phyloP scores from a whole-genome alignment of 2,329 filamentous ascomycete genomes.

The Elsinoe fawcettii region DNA sequence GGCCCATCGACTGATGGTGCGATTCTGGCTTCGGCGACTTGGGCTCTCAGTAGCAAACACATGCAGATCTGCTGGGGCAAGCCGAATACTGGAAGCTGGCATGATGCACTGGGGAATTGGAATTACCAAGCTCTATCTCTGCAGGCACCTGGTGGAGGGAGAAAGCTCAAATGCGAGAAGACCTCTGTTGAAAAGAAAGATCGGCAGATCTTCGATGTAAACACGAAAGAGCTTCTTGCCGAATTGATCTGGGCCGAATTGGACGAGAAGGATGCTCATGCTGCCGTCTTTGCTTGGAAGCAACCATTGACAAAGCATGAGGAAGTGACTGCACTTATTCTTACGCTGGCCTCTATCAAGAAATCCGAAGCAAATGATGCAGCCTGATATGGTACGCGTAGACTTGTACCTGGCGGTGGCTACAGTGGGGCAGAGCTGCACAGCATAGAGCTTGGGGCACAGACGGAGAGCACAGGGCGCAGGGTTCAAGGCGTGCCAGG shows the following conservation, averaged over 20 bases:
- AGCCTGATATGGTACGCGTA: background rate
- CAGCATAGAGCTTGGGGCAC: background rate
- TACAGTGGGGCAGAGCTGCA: background rate
- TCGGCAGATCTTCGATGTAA: background rate
- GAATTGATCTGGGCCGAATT: background rate
- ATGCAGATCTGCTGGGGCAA: conserved; percentile 7
- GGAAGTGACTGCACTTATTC: background rate
- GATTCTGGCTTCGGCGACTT: background rate
- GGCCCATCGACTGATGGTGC: background rate
- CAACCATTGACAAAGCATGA: background rate
- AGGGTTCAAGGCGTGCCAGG: background rate
- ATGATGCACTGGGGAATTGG: conserved; percentile 4
- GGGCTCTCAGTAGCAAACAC: conserved; percentile 2
- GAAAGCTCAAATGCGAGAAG: conserved; percentile 4
- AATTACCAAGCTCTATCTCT: background rate
- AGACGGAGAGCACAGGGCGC: background rate
- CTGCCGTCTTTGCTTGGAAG: background rate
- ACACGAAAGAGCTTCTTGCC: background rate
- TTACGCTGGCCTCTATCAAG: background rate
- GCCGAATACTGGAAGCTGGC: background rate
- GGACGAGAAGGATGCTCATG: background rate
- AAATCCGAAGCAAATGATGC: background rate
- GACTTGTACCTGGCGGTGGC: background rate
- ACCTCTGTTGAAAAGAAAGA: background rate
- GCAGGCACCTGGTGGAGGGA: background rate